Base-by-base conservation (phyloP, 768 basidiomycete genomes). In the Termitomyces sp. region DNA sequence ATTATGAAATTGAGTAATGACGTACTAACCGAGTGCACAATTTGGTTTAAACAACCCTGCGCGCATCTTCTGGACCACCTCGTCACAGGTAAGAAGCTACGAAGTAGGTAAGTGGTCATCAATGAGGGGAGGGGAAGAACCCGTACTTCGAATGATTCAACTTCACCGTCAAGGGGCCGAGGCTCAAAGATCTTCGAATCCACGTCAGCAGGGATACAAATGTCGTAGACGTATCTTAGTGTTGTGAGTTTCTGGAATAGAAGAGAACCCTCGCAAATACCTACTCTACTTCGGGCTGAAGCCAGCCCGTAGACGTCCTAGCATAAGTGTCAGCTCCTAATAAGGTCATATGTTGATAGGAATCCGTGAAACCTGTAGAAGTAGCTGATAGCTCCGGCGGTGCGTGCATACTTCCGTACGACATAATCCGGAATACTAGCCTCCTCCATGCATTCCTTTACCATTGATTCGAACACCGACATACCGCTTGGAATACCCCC, bases 361-460 rank as follows among this genome's bases (percentile, higher is more conserved):
- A 4, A 58, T 27, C 36, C 46, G 9, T 31, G 39, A 42, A 37
- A 89, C 89, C 80, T 81, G 70, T 81, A 87, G 74, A 91, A 93
- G 75, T 98, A 98, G 61, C 89, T 91, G 51, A 93, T 72, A 2
- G 83, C 80, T 4, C 95, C 94, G 11, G 79, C 83, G 7, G 82
- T 65, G 60, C 79, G 82, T 13, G 87, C 77, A 60, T 87, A 74
- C 22, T 78, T 73, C 50, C 80, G 75, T 12, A 92, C 84, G 47
- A 93, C 68, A n/a, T 76, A 71, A 54, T 86, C 86, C 3, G 78
- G 76, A 24, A 98, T 77, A 64, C 88, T 93, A 2, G 95, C 96
- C 71, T 99, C 96, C 68, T 98, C 96, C 79, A 85, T 87, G 56
- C 91, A 89, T 71, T 98, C 96, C 68, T 96, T 97, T 39, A 95